Conservation (phyloP, 2,329 filamentous ascomycete genomes). For the Ascomycota sp. region DNA sequence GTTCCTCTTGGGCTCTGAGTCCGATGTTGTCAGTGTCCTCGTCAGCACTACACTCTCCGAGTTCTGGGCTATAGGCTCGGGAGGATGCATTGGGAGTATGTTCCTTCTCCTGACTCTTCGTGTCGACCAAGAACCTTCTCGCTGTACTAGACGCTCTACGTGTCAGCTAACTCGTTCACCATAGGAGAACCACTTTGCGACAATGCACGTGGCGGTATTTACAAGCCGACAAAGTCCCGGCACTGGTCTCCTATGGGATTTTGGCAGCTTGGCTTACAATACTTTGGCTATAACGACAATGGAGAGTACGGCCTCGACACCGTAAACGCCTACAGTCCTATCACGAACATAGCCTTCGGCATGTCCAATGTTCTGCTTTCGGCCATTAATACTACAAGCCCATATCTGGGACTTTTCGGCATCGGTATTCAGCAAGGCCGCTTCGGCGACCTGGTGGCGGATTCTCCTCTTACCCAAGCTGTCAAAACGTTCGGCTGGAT, state of each 20-base stretch:
- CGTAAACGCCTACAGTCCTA: conserved; percentile 18
- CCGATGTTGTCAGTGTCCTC: conserved; percentile 15
- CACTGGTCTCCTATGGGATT: conserved; percentile 36
- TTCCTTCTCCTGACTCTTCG: conserved; percentile 3
- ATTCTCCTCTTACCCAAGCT: conserved; percentile 30
- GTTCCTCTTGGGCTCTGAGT: conserved; percentile 23
- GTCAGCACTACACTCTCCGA: conserved; percentile 49
- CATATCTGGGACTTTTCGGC: conserved; percentile 31
- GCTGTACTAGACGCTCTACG: too few relatives aligned
- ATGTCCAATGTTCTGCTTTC: conserved; percentile 26
- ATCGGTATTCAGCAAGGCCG: conserved; percentile 31
- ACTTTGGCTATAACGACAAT: conserved; percentile 35
- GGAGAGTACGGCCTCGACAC: conserved; percentile 40
- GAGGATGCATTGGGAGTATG: conserved; percentile 30
- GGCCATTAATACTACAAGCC: conserved; percentile 30
- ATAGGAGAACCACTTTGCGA: conserved; percentile 28
- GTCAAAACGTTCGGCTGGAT: conserved; percentile 37
- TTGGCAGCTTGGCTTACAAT: conserved; percentile 35
- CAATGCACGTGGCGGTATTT: conserved; percentile 34
- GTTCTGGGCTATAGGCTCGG: conserved; percentile 41
- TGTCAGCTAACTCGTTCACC: conserved; percentile 4
- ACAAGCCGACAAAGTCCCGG: conserved; percentile 27
- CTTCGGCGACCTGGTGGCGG: conserved; percentile 25
- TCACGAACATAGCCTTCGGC: conserved; percentile 15
- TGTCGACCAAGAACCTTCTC: conserved; percentile 3